These are phyloP conservation scores for Beta lomatogona DNA, from an alignment of 179 eudicot genomes.

Conservation along the genomic window DNA sequence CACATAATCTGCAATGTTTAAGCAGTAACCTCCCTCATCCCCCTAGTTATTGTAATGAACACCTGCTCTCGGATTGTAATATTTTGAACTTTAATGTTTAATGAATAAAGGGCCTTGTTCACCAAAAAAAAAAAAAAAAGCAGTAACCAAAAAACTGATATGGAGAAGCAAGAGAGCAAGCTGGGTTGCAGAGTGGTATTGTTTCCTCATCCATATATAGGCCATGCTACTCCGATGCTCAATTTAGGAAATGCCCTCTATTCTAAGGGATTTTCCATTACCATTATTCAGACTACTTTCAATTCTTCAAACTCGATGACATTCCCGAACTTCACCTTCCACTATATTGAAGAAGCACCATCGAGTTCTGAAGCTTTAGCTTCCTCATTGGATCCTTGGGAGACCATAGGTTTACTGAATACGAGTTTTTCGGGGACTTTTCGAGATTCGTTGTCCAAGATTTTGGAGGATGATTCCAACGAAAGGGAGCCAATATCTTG, in stretches of 20 bases:
- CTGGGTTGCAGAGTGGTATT: slow-evolving; percentile 35
- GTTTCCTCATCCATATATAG: slow-evolving; percentile 48
- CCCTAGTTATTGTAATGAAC: too few species aligned
- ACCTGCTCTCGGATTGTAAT: too few species aligned
- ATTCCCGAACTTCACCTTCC: slow-evolving; percentile 58
- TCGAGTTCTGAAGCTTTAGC: slow-evolving; percentile 33
- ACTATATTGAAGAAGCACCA: slow-evolving; percentile 40
- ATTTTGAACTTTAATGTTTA: too few species aligned
- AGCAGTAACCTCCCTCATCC: background rate
- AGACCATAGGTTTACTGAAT: slow-evolving; percentile 28
- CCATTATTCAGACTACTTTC: slow-evolving; percentile 51
- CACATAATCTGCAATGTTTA: background rate
- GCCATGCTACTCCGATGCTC: slow-evolving; percentile 67
- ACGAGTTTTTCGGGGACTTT: slow-evolving; percentile 39
- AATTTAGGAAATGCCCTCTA: slow-evolving; percentile 56
- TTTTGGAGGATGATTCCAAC: slow-evolving; percentile 27
- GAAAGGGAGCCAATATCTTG: slow-evolving; percentile 44
- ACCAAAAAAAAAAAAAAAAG: too few species aligned
- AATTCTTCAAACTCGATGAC: slow-evolving; percentile 46
- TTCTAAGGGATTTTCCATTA: slow-evolving; percentile 52
- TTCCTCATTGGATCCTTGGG: slow-evolving; percentile 24
- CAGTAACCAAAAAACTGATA: background rate
- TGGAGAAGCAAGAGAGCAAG: slow-evolving; percentile 27
- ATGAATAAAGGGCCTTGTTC: too few species aligned
- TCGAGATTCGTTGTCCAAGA: slow-evolving; percentile 33